Evolutionary conservation across 768 basidiomycete species (phyloP), one percentile per base, ranked within the genome.

Genomic region (Amanita polypyramis): DNA sequence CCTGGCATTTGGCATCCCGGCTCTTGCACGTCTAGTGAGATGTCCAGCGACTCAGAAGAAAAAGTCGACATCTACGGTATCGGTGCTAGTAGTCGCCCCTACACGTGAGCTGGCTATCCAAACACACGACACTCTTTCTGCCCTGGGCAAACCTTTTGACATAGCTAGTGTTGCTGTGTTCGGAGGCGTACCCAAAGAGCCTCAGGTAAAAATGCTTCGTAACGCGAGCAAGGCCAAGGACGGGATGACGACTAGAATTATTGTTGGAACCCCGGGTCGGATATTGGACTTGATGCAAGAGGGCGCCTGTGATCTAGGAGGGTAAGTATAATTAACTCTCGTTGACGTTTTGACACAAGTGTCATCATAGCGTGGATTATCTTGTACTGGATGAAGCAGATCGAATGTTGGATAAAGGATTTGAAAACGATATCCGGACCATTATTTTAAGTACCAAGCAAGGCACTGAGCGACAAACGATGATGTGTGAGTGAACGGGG

Each of bases 341-440:
- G 17, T 45, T 53, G 34, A 12, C 9, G 23, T 38, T 53, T 6
- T 32, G 11, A 14, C 21, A 14, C 43, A 39, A 27, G 37, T 47
- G 35, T 57, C 52, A 32, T 14, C 42, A 4, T 52, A 91, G 87
- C 23, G 92, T 98, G 11, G 72, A 79, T 36, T 99, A 94, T 66
- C 70, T 98, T 17, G 95, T 97, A 8, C 70, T 99, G 52, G 96
- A 99, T 60, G 96, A 99, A 68, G 96, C 96, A 7, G 96, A 99
- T 65, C 67, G 76, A 46, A 98, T 99, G 70, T 72, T 99, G 43
- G 96, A 98, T 63, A 92, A 86, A 63, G 96, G 95, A 0, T 99
- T 99, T 61, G 96, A 99, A 63, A 96, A 98, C 58, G 96, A 97
- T 61, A 96, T 98, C 51, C 73, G 91, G 45, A 78, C 73, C 51